Evolutionary conservation across 2,329 filamentous ascomycete species (phyloP), one percentile per base, ranked within the genome.

Genomic region (Cercospora sp.): DNA sequence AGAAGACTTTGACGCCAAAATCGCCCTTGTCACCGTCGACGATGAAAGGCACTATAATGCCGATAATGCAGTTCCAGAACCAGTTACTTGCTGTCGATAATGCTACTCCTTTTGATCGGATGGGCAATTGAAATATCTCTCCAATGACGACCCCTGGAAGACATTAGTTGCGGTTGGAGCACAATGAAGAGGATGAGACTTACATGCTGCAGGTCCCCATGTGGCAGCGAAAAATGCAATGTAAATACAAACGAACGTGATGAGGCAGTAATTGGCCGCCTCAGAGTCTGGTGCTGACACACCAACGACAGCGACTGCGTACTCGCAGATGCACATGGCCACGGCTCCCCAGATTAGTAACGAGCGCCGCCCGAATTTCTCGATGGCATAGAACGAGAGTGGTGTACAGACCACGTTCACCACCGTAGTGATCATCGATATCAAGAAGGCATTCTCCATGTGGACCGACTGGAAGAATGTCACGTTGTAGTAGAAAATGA

Each of bases 221-320:
- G 92, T 96, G 65, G 87, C 89, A 60, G 93, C 93, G 79, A 97
- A 97, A 85, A 90, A 94, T 86, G 92, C 93, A 84, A 97, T 93
- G 86, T 94, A 95, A 81, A 97, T 88, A 82, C 90, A 92, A 77
- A 95, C 94, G 82, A 96, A 95, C 68, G 91, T 88, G 72, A 97
- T 93, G 84, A 94, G 76, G 65, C 73, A 72, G 65, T 78, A 78
- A 64, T 78, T 77, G 12, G 89, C 89, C 2, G 82, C 72, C 64
- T 85, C 80, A 79, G 89, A 80, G 28, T 71, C 61, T 1, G 70
- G 74, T 0, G 81, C 75, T 13, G 75, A 78, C 1, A 69, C 62
- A 40, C 84, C 86, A 61, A 87, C 81, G 69, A 94, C 93, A 74
- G 88, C 70, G 65, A 94, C 91, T 77, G 96, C 85, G 85, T 94